Percentiles rank a stretch among this genome's conserved stretches.
Conservation (phyloP, 306 rosid genomes). For the Lupinus albus region DNA sequence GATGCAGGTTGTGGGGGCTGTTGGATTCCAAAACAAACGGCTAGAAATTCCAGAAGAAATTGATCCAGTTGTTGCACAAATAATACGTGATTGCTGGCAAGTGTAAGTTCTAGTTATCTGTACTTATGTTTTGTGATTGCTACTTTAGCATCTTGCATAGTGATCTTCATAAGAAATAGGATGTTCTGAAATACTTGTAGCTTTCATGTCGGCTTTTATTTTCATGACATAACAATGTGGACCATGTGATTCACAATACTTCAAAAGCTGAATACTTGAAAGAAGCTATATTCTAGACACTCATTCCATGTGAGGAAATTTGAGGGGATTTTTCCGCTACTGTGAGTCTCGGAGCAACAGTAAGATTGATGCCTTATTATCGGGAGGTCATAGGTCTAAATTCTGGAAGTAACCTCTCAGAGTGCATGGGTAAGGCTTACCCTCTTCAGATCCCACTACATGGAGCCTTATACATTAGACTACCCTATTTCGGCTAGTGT, state of each 20-base stretch:
- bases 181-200: constrained; percentile 1
- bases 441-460: no score
- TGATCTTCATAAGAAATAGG: not conserved
- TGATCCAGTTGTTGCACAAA: constrained; percentile 78
- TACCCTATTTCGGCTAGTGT: not conserved
- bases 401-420: no score
- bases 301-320: constrained; percentile 26
- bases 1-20: constrained; percentile 99
- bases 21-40: constrained; percentile 95
- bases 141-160: constrained; percentile 15
- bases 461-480: no score
- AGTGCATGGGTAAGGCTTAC: no score
- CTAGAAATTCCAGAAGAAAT: constrained; percentile 88
- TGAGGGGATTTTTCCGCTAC: constrained; percentile 24
- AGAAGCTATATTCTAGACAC: constrained; percentile 34
- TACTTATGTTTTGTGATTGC: constrained; percentile 18
- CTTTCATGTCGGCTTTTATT: constrained; percentile 1
- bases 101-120: constrained; percentile 55
- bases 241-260: constrained; percentile 16
- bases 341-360: not conserved
- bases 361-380: no score
- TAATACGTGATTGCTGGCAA: constrained; percentile 93
- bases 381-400: no score
- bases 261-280: constrained; percentile 19
- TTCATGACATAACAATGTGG: constrained; percentile 33